Conservation (phyloP, 1,284 basidiomycete genomes). For the Cerioporus squamosus region DNA sequence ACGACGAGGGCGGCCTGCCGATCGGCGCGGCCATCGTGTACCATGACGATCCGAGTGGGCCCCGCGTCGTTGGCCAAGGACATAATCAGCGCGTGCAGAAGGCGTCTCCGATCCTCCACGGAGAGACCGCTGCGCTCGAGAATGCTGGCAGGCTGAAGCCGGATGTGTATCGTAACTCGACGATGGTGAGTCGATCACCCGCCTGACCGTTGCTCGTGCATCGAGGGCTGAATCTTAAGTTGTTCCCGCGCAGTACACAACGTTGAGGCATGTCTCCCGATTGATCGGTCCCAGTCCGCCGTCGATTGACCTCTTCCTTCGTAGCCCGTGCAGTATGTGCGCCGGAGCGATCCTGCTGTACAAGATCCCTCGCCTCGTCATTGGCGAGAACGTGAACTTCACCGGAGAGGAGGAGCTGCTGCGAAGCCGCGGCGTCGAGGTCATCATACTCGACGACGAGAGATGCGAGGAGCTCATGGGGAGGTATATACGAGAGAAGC, state of each 20-base stretch:
- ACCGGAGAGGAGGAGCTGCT: constrained; percentile 55
- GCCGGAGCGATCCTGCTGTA: constrained; percentile 63
- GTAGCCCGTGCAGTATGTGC: constrained; percentile 66
- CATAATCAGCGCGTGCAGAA: constrained; percentile 61
- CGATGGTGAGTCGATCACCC: constrained; percentile 43
- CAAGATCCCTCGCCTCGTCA: constrained; percentile 62
- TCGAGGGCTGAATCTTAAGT: background rate
- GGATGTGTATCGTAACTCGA: constrained; percentile 47
- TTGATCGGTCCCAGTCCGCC: background rate
- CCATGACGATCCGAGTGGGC: constrained; percentile 26
- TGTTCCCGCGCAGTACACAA: constrained; percentile 42
- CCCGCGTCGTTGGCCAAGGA: constrained; percentile 46
- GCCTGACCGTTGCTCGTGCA: background rate
- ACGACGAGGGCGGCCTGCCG: constrained; percentile 57
- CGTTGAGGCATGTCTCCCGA: constrained; percentile 49
- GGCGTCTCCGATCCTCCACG: constrained; percentile 56
- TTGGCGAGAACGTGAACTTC: constrained; percentile 60
- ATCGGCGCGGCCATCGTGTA: constrained; percentile 56
- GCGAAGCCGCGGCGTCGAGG: constrained; percentile 52
- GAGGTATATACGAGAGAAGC: constrained; percentile 31
- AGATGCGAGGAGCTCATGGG: constrained; percentile 36
- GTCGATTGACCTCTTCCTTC: background rate
- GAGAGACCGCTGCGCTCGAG: constrained; percentile 57
- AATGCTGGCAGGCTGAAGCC: constrained; percentile 50
- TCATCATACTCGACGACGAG: constrained; percentile 50